Percentiles rank a stretch among this genome's conserved stretches.
Evolutionary conservation across 176 grass and related monocot species (phyloP).

Genomic region (Ensete ventricosum): DNA sequence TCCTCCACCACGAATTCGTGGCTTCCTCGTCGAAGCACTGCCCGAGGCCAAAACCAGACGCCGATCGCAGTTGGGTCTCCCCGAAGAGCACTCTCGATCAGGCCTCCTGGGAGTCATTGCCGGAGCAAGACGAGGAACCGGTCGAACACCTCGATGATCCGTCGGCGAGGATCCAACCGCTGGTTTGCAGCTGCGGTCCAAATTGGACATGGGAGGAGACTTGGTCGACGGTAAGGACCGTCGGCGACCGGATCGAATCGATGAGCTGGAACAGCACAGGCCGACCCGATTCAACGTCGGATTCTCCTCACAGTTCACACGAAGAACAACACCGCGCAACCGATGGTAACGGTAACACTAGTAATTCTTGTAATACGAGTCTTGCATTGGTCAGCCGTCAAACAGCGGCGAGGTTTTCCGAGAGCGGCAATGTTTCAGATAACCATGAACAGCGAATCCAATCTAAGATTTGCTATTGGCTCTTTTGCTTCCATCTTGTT

Average conservation of each 20-base stretch:
- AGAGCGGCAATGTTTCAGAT: not conserved
- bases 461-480: conserved; percentile 4
- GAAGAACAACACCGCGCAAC: no score
- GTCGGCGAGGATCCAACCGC: not conserved
- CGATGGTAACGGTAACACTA: no score
- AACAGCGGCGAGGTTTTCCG: not conserved
- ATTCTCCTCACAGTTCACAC: no score
- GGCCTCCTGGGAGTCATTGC: not conserved
- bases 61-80: not conserved
- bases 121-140: not conserved
- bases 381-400: not conserved
- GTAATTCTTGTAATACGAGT: not conserved
- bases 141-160: not conserved
- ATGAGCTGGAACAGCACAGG: no score
- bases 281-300: no score
- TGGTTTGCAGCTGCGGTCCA: not conserved
- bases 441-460: not conserved
- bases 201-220: not conserved
- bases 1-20: conserved; percentile 1
- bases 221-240: not conserved
- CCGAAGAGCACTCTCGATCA: not conserved
- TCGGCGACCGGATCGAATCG: not conserved
- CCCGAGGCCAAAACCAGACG: not conserved
- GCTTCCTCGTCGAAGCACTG: not conserved
- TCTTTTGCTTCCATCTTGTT: not conserved